These are phyloP conservation scores for Rosa rugosa DNA, from an alignment of 306 rosid species.

Conservation along the genomic window DNA sequence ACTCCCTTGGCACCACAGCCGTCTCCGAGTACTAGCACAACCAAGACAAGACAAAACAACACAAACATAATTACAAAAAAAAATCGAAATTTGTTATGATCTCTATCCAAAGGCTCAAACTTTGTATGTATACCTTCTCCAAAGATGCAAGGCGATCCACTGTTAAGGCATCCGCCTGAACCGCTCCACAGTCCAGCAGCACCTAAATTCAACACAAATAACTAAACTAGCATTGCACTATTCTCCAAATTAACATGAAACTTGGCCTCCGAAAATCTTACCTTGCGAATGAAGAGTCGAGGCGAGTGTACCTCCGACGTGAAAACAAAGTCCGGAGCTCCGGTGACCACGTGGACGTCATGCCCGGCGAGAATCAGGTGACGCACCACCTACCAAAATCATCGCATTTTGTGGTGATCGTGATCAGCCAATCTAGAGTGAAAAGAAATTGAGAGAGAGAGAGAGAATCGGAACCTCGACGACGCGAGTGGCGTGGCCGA, in stretches of 20 bases:
- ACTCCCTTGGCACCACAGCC: conserved; percentile 78
- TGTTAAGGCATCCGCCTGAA: conserved; percentile 94
- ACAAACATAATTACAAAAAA: neutral
- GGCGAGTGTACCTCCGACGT: conserved; percentile 79
- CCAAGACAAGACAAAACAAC: conserved; percentile 16
- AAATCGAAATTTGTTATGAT: neutral
- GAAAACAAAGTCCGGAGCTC: conserved; percentile 94
- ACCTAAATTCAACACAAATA: conserved; percentile 39
- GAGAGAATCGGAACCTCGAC: conserved; percentile 59
- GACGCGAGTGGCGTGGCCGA: conserved; percentile 96
- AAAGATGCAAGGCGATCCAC: conserved; percentile 97
- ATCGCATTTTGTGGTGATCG: no score
- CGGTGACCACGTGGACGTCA: conserved; percentile 91
- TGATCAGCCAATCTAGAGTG: neutral
- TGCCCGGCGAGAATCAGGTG: conserved; percentile 87
- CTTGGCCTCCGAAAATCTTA: conserved; percentile 8
- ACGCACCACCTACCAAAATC: conserved; percentile 82
- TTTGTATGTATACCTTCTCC: conserved; percentile 60
- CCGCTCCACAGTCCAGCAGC: conserved; percentile 94
- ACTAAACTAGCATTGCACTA: neutral
- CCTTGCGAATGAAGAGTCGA: conserved; percentile 83
- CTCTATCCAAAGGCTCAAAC: neutral
- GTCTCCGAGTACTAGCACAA: conserved; percentile 76
- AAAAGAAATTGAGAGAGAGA: neutral
- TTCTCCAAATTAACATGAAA: neutral